phyloP scores from a whole-genome alignment of 345 rosid genomes.

The Salix arbutifolia region DNA sequence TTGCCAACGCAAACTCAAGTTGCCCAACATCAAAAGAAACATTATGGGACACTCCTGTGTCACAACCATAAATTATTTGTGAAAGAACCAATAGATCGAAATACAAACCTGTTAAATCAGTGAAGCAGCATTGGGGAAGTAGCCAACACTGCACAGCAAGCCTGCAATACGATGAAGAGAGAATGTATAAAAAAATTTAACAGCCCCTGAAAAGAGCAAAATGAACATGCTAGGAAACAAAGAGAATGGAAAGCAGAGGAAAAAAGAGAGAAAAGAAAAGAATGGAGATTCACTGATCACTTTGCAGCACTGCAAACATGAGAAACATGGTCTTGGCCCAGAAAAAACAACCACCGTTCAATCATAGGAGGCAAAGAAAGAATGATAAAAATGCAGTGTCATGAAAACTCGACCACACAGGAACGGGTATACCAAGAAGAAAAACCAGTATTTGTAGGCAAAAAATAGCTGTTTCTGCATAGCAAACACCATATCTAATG shows the following conservation, averaged over 20 bases:
- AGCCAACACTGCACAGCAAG: neutral
- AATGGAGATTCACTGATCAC: neutral
- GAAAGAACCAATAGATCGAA: neutral
- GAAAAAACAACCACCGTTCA: neutral
- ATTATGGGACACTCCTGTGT: too few relatives aligned
- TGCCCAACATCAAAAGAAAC: too few relatives aligned
- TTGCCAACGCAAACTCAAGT: too few relatives aligned
- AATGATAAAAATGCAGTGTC: neutral
- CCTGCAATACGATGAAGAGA: neutral
- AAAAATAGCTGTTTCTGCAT: neutral
- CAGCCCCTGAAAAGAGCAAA: too few relatives aligned
- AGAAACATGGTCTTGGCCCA: neutral
- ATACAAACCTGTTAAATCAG: neutral
- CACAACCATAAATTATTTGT: too few relatives aligned
- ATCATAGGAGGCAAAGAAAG: neutral
- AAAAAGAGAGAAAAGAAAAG: neutral
- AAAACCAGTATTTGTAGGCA: neutral
- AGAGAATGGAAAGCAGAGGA: neutral
- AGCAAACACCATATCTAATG: neutral
- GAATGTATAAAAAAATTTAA: too few relatives aligned
- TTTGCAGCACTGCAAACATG: neutral
- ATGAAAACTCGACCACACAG: neutral
- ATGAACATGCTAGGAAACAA: neutral
- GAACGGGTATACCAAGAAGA: too few relatives aligned
- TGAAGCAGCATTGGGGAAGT: neutral